These are phyloP conservation scores for Lachnellula hyalina DNA, from an alignment of 2,329 filamentous ascomycete species.

Conservation along the genomic window DNA sequence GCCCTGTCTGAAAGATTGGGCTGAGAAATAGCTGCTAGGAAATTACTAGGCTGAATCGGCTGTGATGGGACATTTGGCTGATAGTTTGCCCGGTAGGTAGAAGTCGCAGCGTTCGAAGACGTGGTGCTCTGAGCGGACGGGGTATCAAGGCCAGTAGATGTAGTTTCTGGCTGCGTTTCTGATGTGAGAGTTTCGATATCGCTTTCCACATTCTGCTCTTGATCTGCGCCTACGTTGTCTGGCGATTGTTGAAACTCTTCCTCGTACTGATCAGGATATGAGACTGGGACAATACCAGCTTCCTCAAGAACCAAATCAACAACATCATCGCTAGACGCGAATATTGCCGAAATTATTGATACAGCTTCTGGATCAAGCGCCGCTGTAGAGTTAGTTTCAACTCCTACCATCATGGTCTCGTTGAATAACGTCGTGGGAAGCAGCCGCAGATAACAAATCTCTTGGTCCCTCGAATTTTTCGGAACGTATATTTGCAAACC, in stretches of 20 bases:
- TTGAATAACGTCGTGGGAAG: constrained; percentile 12
- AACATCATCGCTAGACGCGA: constrained; percentile 8
- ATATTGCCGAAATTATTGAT: constrained; percentile 7
- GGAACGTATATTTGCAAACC: constrained; percentile 14
- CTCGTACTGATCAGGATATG: constrained; percentile 10
- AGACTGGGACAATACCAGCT: constrained; percentile 10
- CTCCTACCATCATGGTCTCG: constrained; percentile 11
- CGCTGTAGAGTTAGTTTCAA: constrained; percentile 5
- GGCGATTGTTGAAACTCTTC: constrained; percentile 1
- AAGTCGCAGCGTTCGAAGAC: constrained; percentile 1
- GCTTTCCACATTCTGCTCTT: background rate
- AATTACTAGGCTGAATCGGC: background rate
- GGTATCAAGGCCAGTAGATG: constrained; percentile 1
- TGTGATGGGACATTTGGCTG: background rate
- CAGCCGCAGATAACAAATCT: constrained; percentile 12
- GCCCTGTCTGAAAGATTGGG: background rate
- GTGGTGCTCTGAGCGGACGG: background rate
- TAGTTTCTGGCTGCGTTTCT: constrained; percentile 1
- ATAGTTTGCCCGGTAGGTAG: constrained; percentile 3
- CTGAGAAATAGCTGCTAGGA: background rate
- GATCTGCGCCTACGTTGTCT: background rate
- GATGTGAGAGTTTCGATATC: background rate
- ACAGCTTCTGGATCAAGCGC: constrained; percentile 8
- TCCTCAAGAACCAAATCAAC: constrained; percentile 7
- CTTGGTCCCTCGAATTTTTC: constrained; percentile 10